Base-by-base conservation (phyloP, 495 filamentous ascomycete genomes). In the Penicillium longicatenatum region DNA sequence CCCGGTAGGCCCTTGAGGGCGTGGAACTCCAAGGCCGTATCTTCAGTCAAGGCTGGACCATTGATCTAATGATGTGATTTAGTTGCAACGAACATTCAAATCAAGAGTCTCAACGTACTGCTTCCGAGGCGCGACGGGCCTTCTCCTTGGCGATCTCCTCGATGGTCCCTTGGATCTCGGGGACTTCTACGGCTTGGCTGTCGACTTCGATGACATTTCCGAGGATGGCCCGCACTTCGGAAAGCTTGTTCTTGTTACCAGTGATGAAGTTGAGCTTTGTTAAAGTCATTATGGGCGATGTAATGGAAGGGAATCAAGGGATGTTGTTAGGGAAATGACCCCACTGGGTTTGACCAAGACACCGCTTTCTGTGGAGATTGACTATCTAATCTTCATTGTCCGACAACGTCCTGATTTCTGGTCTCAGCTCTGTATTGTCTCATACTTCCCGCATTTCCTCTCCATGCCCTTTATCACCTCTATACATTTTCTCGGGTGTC, bases 11-110 rank as follows among this genome's bases (percentile, higher is more conserved):
- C 92, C 59, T 89, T 84, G 48, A 97, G 77, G 10, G 92, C 92
- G 67, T 89, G 86, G 74, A 98, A 99, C 75, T 91, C 93, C 26
- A 99, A 80, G 64, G 89, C 91, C 12, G 94, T 98, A 75, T 99
- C 94, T 71, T 99, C 94, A 20, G 95, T 93, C 50, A 99, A 80
- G 33, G 96, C 95, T 16, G 94, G 92, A 0, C 93, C 94, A 59
- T 84, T 71, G 48, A 94, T 71, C 92, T 96, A 52, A 37, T 6
- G 6, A 29, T 3, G 43, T 5, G 22, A n/a, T 26, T 35, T 0
- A 29, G 16, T n/a, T n/a, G 12, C 37, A 1, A 11, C 33, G 14
- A 39, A 17, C 17, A n/a, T 5, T 39, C 14, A n/a, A 17, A n/a
- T 17, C 37, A 17, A 37, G 19, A 9, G 17, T 39, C 12, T 24